phyloP scores from a whole-genome alignment of 106 monocot genomes.

The Posidonia australis region DNA sequence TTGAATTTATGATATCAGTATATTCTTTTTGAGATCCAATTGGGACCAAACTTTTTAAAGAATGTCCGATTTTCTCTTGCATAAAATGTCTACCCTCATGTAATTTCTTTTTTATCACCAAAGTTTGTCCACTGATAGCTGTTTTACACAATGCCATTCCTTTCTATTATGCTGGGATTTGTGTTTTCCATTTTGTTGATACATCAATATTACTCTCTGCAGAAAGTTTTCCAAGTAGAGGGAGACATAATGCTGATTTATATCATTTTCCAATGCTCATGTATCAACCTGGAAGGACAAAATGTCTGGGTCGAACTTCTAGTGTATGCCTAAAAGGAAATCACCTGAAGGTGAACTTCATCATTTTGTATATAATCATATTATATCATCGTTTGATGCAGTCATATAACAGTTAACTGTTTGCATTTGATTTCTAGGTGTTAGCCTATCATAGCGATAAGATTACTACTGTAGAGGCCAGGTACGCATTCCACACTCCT shows the following conservation, averaged over 20 bases:
- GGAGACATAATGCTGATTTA: neutral
- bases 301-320: neutral
- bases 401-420: neutral
- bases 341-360: neutral
- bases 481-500: neutral
- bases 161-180: too few relatives aligned
- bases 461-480: conserved; percentile 1
- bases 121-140: too few relatives aligned
- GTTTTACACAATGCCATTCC: too few relatives aligned
- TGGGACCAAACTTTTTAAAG: too few relatives aligned
- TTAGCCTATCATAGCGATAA: neutral
- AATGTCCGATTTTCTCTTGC: too few relatives aligned
- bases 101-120: too few relatives aligned
- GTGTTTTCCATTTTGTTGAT: too few relatives aligned
- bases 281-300: neutral
- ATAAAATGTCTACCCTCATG: too few relatives aligned
- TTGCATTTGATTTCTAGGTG: neutral
- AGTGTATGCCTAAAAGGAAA: neutral
- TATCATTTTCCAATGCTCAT: neutral
- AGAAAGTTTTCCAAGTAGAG: neutral
- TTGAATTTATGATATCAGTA: too few relatives aligned
- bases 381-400: too few relatives aligned
- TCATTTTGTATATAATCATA: neutral
- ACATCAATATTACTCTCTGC: neutral
- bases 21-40: too few relatives aligned